A percentile compares a stretch with the other conserved stretches of the same genome.
phyloP scores from a whole-genome alignment of 2,329 filamentous ascomycete species.

The Pyrenophora seminiperda region DNA sequence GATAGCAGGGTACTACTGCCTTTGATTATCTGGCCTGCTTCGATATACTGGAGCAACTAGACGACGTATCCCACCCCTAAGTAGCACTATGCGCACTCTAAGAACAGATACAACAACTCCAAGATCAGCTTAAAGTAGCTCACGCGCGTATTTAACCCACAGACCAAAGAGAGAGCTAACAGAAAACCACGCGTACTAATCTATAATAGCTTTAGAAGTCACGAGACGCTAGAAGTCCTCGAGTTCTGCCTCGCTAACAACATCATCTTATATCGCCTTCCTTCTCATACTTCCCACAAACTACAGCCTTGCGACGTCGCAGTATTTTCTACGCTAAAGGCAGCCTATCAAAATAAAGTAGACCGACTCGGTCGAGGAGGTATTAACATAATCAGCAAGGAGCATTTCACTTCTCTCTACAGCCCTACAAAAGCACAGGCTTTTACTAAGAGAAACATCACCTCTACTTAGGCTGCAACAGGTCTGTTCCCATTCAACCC shows the following conservation, averaged over 20 bases:
- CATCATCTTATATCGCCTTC: neutral
- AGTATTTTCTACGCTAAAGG: conserved; percentile 15
- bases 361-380: conserved; percentile 17
- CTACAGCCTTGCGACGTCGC: conserved; percentile 12
- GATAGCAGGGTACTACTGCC: conserved; percentile 26
- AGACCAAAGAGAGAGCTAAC: neutral
- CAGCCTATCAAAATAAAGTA: conserved; percentile 16
- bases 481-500: conserved; percentile 39
- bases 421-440: conserved; percentile 29
- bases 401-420: conserved; percentile 6
- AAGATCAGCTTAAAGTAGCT: neutral
- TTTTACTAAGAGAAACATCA: conserved; percentile 39
- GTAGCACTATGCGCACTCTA: neutral
- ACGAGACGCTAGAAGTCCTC: neutral
- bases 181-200: neutral
- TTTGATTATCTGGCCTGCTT: conserved; percentile 28
- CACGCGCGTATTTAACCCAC: neutral
- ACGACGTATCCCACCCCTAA: neutral
- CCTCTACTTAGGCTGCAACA: conserved; percentile 27
- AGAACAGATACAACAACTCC: neutral
- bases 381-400: conserved; percentile 15
- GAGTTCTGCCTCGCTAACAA: neutral
- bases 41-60: conserved; percentile 16
- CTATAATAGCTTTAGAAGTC: neutral
- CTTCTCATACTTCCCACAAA: neutral